These are phyloP conservation scores for Paramecium biaurelia DNA, from an alignment of 73 alveolate species.

Conservation along the genomic window DNA sequence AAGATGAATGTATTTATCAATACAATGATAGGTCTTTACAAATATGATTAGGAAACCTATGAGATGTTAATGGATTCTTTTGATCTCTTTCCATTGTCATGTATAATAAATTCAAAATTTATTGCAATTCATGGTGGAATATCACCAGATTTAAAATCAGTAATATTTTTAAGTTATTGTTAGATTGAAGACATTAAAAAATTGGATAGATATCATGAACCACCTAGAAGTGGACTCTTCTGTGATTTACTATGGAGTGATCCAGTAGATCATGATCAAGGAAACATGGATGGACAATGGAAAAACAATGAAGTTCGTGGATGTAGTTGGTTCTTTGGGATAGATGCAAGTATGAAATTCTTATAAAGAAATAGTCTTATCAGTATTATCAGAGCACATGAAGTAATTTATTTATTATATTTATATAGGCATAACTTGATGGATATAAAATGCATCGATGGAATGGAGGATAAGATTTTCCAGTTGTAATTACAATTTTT, in stretches of 20 bases:
- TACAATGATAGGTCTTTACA: conserved; percentile 20
- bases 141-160: conserved; percentile 78
- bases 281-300: conserved; percentile 66
- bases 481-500: conserved; percentile 91
- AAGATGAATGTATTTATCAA: conserved; percentile 70
- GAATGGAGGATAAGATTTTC: conserved; percentile 90
- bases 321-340: conserved; percentile 83
- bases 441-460: conserved; percentile 97
- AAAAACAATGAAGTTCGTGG: conserved; percentile 78
- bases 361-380: conserved; percentile 74
- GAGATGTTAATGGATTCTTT: conserved; percentile 80
- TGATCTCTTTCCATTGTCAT: conserved; percentile 79
- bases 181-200: conserved; percentile 79
- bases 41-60: conserved; percentile 78
- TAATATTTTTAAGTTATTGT: neutral
- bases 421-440: conserved; percentile 79
- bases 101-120: conserved; percentile 76
- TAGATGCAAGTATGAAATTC: conserved; percentile 77
- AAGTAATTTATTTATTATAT: neutral
- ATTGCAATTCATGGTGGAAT: conserved; percentile 87
- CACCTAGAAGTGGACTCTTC: conserved; percentile 83
- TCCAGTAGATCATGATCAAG: conserved; percentile 87
- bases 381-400: conserved; percentile 91
- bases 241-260: conserved; percentile 89
- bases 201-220: conserved; percentile 76